A percentile compares a stretch with the other conserved stretches of the same genome.
Conservation (phyloP, 768 basidiomycete species). For the Panaeolus cyanescens region DNA sequence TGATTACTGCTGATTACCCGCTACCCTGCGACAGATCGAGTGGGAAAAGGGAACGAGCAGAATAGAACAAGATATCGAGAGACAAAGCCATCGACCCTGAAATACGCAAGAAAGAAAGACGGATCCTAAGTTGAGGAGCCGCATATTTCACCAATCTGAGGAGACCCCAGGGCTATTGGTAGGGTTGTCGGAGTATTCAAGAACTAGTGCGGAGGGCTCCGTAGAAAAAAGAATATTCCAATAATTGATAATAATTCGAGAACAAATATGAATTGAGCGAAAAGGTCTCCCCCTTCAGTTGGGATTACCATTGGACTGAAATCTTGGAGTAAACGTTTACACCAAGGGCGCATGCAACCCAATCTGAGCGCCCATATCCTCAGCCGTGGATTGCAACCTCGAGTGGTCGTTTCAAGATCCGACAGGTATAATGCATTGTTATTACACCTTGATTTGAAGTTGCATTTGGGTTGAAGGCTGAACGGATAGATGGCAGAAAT, state of each 20-base stretch:
- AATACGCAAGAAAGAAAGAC: conserved; percentile 13
- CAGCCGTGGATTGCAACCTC: not conserved
- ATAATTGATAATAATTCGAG: not conserved
- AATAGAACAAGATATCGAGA: conserved; percentile 7
- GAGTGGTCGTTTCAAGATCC: not conserved
- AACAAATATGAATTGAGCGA: not conserved
- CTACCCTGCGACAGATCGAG: conserved; percentile 3
- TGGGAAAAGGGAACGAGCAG: conserved; percentile 5
- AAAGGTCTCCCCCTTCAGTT: not conserved
- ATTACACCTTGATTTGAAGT: not conserved
- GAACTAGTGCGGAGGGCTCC: too few species aligned
- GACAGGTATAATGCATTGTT: not conserved
- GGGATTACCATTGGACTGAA: not conserved
- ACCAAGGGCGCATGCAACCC: not conserved
- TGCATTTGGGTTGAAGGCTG: not conserved
- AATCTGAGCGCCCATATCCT: not conserved
- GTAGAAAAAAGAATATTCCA: not conserved
- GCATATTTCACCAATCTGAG: not conserved
- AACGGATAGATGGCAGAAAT: not conserved
- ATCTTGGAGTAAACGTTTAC: not conserved
- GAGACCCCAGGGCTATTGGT: not conserved
- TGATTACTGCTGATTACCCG: conserved; percentile 4
- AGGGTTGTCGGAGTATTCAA: not conserved
- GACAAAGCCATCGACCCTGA: conserved; percentile 1
- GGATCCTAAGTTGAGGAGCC: conserved; percentile 8